Evolutionary conservation across 345 rosid species (phyloP), one percentile per base, ranked within the genome.

Genomic region (Conringia planisiliqua): DNA sequence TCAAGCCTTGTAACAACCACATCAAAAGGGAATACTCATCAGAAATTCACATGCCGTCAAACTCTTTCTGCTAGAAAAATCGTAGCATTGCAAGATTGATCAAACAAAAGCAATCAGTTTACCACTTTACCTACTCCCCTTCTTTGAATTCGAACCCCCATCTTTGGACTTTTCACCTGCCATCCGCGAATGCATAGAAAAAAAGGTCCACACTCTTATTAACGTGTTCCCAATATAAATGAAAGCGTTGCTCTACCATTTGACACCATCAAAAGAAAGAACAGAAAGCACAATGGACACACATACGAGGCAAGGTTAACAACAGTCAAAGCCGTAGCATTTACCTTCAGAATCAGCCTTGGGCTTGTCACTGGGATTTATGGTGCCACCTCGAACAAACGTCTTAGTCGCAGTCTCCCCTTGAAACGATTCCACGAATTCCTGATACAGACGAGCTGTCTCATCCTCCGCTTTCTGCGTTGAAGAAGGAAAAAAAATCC

Each of bases 161-260:
- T 96, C 99, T 92, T 90, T 96, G 83, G 97, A 88, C 98, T 89
- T 95, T 94, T 94, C 98, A 91, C 97, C 98, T 94, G 97, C 93
- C 97, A 93, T 88, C 92, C 97, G 95, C 71, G 94, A 89, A 95
- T 81, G 97, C 88, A 92, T 92, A 85, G 83, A 87, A 88, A 82
- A 88, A 95, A 83, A 86, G 85, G 84, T 74, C 97, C 98, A 88
- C 89, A 83, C 82, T 85, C 85, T 85, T 96, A 96, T 86, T 92
- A 92, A 90, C 84, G 82, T 85, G 83, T 83, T 73, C 70, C 83
- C 84, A 39, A 62, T 79, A 88, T 80, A 51, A 81, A 84, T 24
- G 78, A 61, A 87, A 85, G 73, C 81, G 44, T 75, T 62, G 74
- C 47, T 78, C 75, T 81, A 92, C 80, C 84, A 85, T 85, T 86